These are phyloP conservation scores for Kalanchoe fedtschenkoi DNA, from an alignment of 164 flowering plant species.

Conservation along the genomic window DNA sequence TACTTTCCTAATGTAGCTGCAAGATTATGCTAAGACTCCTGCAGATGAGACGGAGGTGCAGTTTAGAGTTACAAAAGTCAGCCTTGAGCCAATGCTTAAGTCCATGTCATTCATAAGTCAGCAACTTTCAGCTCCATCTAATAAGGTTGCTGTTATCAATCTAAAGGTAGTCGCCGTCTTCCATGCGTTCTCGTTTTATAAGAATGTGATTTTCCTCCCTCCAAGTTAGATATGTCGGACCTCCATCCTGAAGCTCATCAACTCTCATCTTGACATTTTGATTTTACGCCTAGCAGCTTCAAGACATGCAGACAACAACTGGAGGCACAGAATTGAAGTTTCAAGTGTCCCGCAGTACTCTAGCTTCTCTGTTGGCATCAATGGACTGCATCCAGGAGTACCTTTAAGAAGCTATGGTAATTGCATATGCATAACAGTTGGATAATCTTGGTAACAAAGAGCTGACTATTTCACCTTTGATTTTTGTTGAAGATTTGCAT, in stretches of 20 bases:
- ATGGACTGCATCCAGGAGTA: conserved; percentile 35
- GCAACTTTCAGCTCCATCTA: conserved; percentile 30
- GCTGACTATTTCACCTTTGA: not conserved
- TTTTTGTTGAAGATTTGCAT: not conserved
- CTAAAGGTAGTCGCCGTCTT: conserved; percentile 20
- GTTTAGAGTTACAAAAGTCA: conserved; percentile 25
- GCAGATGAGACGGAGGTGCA: conserved; percentile 28
- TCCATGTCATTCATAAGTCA: conserved; percentile 36
- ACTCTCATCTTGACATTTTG: not conserved
- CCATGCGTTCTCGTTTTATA: not conserved
- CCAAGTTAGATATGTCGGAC: not conserved
- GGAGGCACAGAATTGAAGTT: conserved; percentile 38
- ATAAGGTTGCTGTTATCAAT: conserved; percentile 37
- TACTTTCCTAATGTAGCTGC: conserved; percentile 17
- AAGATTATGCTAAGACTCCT: conserved; percentile 30
- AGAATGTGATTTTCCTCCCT: not conserved
- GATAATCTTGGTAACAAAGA: not conserved
- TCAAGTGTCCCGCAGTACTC: conserved; percentile 34
- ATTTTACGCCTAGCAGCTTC: conserved; percentile 25
- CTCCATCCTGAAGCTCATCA: not conserved
- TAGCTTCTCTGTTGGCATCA: conserved; percentile 34
- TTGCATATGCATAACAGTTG: not conserved
- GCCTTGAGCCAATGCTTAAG: conserved; percentile 32
- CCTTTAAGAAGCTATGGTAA: conserved; percentile 13
- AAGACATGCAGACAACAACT: conserved; percentile 28